These are phyloP conservation scores for Boeremia lycopersici DNA, from an alignment of 2,329 filamentous ascomycete genomes.

Conservation along the genomic window DNA sequence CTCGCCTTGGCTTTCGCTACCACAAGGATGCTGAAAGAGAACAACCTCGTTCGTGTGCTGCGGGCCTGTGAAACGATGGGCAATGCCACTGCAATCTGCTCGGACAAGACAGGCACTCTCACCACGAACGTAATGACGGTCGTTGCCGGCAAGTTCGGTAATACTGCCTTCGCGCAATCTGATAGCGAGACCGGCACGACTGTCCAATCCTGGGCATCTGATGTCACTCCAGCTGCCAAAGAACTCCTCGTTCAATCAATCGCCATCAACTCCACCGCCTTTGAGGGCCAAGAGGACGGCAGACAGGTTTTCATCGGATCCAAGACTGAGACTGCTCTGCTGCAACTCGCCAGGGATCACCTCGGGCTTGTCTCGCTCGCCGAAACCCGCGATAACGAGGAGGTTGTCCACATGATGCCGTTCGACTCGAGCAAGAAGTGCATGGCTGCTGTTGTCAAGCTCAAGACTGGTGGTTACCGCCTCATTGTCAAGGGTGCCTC, in stretches of 20 bases:
- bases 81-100: slow-evolving; percentile 45
- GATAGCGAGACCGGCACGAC: slow-evolving; percentile 51
- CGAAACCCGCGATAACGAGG: slow-evolving; percentile 55
- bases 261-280: slow-evolving; percentile 59
- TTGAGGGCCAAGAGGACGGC: slow-evolving; percentile 52
- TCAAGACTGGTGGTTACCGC: slow-evolving; percentile 55
- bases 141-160: slow-evolving; percentile 47
- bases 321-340: slow-evolving; percentile 63
- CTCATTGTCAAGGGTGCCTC: slow-evolving; percentile 63
- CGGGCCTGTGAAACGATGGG: slow-evolving; percentile 47
- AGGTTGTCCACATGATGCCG: slow-evolving; percentile 58
- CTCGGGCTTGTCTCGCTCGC: slow-evolving; percentile 58
- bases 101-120: slow-evolving; percentile 45
- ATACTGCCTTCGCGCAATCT: slow-evolving; percentile 57
- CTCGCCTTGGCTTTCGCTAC: slow-evolving; percentile 46
- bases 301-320: slow-evolving; percentile 61
- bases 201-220: slow-evolving; percentile 49
- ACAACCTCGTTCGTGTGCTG: slow-evolving; percentile 43
- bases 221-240: slow-evolving; percentile 51
- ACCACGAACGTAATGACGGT: slow-evolving; percentile 52
- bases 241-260: slow-evolving; percentile 38
- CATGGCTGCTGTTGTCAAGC: slow-evolving; percentile 62
- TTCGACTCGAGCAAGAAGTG: slow-evolving; percentile 63
- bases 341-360: slow-evolving; percentile 58
- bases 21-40: slow-evolving; percentile 44